These are phyloP conservation scores for Arabis hirsuta DNA, from an alignment of 345 rosid genomes.

Conservation along the genomic window DNA sequence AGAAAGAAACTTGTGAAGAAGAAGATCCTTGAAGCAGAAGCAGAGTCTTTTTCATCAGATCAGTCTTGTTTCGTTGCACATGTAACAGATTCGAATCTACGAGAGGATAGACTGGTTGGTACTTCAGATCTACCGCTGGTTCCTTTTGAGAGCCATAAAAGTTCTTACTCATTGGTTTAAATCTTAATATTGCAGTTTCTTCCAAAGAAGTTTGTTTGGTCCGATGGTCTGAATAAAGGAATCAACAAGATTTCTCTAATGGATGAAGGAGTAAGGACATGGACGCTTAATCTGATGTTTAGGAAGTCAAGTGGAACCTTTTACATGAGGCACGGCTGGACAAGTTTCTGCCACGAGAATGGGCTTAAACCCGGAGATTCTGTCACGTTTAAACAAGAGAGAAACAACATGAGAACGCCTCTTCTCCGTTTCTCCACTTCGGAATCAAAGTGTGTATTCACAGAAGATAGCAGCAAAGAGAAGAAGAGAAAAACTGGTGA, in stretches of 20 bases:
- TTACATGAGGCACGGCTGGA: slow-evolving; percentile 23
- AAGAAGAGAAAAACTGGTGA: not conserved
- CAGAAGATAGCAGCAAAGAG: not conserved
- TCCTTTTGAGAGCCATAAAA: not conserved
- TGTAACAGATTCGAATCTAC: slow-evolving; percentile 2
- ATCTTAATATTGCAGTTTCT: not conserved
- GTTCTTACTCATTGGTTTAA: not conserved
- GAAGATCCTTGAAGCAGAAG: not conserved
- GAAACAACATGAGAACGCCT: not conserved
- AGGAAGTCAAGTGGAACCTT: not conserved
- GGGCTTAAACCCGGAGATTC: slow-evolving; percentile 10
- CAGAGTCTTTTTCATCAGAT: not conserved
- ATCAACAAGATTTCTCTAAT: not conserved
- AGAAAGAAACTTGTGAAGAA: slow-evolving; percentile 3
- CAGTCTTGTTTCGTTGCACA: not conserved
- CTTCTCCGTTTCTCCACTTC: not conserved
- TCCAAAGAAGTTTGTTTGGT: not conserved
- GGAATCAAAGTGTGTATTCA: not conserved
- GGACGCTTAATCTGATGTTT: not conserved
- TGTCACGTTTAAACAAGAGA: slow-evolving; percentile 2
- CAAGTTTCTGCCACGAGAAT: slow-evolving; percentile 14
- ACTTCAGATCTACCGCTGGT: not conserved
- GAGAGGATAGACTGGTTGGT: slow-evolving; percentile 6
- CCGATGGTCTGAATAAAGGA: not conserved
- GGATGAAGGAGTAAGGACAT: not conserved